Evolutionary conservation across 805 yeast species (phyloP).

Genomic region (Isabelozyma rhagii): DNA sequence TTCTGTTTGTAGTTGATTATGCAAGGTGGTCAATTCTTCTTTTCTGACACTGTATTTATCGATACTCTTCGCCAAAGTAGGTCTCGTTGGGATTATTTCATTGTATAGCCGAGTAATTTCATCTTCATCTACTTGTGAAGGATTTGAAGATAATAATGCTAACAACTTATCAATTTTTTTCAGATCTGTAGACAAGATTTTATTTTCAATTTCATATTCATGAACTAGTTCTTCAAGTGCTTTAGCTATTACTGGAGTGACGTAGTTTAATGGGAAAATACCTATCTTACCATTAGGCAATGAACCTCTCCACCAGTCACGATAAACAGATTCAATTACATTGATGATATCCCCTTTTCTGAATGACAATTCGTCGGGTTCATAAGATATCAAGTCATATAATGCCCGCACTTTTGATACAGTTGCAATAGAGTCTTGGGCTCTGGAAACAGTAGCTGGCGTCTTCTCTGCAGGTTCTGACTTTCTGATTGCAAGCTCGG

Average conservation of each 20-base stretch:
- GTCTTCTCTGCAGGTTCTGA: conserved; percentile 9
- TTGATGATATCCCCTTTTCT: conserved; percentile 83
- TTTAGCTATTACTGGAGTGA: conserved; percentile 69
- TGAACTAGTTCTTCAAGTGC: conserved; percentile 55
- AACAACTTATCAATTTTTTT: conserved; percentile 68
- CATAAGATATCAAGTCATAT: conserved; percentile 74
- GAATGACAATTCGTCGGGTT: conserved; percentile 85
- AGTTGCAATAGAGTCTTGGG: conserved; percentile 24
- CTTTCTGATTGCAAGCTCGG: conserved; percentile 1
- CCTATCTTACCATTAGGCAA: conserved; percentile 73
- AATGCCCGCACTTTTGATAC: conserved; percentile 76
- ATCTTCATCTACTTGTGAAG: conserved; percentile 50
- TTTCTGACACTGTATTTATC: conserved; percentile 75
- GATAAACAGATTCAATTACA: conserved; percentile 81
- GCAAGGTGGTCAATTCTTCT: conserved; percentile 72
- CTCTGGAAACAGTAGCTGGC: neutral
- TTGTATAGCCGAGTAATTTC: conserved; percentile 71
- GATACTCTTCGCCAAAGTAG: conserved; percentile 67
- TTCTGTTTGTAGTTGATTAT: conserved; percentile 68
- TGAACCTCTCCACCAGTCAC: conserved; percentile 96
- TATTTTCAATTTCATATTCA: conserved; percentile 49
- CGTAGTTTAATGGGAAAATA: conserved; percentile 90
- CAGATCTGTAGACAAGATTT: conserved; percentile 48
- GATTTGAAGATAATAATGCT: conserved; percentile 42
- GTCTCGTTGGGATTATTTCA: conserved; percentile 67